Base-by-base conservation (phyloP, 2,329 filamentous ascomycete genomes). In the Acrocalymma vagum region DNA sequence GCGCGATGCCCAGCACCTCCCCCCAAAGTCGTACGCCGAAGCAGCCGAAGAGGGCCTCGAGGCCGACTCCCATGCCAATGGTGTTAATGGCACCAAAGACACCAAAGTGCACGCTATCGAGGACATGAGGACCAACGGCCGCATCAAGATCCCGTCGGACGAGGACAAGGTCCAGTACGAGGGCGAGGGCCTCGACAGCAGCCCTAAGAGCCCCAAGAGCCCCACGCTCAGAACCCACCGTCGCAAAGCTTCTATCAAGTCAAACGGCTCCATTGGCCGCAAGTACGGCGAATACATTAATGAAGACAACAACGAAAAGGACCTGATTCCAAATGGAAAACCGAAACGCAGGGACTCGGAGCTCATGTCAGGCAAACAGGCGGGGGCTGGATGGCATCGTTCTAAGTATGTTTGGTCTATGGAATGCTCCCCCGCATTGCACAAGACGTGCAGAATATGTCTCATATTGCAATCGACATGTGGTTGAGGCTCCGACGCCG, bases 321-420 rank as follows among this genome's bases (percentile, higher is more conserved):
- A 40, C 13, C 20, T 22, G 15, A 23, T 17, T 7, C 7, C 11
- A 11, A 23, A 20, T n/a, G n/a, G n/a, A n/a, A n/a, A 58, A 50
- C 61, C 61, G 36, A 55, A 53, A 48, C 52, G 55, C 51, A 53
- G 63, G 29, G 59, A 67, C 38, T 62, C 65, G 16, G 69, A 77
- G 50, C 72, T 82, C 39, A 75, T 76, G 33, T 77, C 77, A 44
- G 79, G 79, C 16, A 71, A 77, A 28, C 65, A 72, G 54, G 79
- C 78, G n/a, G 78, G 78, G 23, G 76, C 74, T 29, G 76, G 78
- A 18, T 82, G 79, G 79, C 68, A 76, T 14, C 63, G 51, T 64
- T 73, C 76, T 71, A 72, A 71, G 72, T 76, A 67, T 35, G 64
- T 58, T 17, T 9, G 7, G 9, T 22, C 13, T 20, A 17, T 5